Percentiles rank a stretch among this genome's conserved stretches.
Evolutionary conservation across 1,284 basidiomycete genomes (phyloP).

Genomic region (Ganoderma multipileum): DNA sequence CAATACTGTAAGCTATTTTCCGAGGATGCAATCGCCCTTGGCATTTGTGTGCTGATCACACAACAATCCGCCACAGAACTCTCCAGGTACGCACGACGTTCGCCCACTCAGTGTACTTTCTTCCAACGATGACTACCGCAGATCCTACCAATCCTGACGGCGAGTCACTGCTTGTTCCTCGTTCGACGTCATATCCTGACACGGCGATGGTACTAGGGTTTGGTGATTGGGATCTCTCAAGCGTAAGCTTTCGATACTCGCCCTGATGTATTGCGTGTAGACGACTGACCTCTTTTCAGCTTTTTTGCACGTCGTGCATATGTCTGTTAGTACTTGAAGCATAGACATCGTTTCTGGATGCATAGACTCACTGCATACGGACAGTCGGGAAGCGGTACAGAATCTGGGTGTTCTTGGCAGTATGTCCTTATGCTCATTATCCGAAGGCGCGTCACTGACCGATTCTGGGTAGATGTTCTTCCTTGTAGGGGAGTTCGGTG

Average conservation of each 20-base stretch:
- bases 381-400: not conserved
- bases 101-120: not conserved
- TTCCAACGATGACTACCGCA: not conserved
- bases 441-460: not conserved
- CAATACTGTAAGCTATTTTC: not conserved
- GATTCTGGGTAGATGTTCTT: not conserved
- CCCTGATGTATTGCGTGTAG: not conserved
- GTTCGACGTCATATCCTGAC: not conserved
- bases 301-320: not conserved
- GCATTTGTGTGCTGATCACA: not conserved
- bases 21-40: not conserved
- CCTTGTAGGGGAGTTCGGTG: not conserved
- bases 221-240: conserved; percentile 1
- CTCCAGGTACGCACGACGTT: not conserved
- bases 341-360: not conserved
- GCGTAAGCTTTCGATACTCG: not conserved
- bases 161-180: not conserved
- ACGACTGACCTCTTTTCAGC: not conserved
- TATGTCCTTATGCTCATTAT: not conserved
- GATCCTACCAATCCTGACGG: not conserved
- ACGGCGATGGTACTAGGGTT: not conserved
- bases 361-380: not conserved
- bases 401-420: not conserved
- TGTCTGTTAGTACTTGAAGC: not conserved
- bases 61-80: not conserved